Evolutionary conservation across 2,329 filamentous ascomycete species (phyloP).

Genomic region (Bipolaris bicolor): DNA sequence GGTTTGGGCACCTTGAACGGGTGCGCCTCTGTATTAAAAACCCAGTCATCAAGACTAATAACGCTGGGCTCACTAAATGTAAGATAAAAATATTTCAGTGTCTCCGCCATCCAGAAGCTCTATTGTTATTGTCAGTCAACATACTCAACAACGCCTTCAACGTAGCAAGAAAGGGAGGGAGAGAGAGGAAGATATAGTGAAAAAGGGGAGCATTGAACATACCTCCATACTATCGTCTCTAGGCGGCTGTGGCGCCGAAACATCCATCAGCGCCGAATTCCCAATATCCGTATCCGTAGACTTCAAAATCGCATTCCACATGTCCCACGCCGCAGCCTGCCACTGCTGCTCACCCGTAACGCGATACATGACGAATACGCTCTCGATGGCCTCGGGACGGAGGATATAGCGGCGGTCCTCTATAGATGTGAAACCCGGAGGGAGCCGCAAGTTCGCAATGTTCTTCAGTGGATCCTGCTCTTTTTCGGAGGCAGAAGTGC

Average conservation of each 20-base stretch:
- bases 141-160: too few relatives aligned
- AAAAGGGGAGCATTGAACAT: constrained; percentile 6
- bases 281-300: constrained; percentile 53
- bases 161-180: too few relatives aligned
- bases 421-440: constrained; percentile 53
- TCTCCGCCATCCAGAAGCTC: constrained; percentile 51
- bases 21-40: constrained; percentile 57
- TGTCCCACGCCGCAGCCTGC: constrained; percentile 57
- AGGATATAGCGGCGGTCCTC: constrained; percentile 56
- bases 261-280: constrained; percentile 54
- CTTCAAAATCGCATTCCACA: constrained; percentile 56
- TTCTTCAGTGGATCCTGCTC: constrained; percentile 43
- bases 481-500: constrained; percentile 25
- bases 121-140: not conserved
- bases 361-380: constrained; percentile 66
- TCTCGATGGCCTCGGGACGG: constrained; percentile 65
- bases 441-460: constrained; percentile 51
- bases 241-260: constrained; percentile 48
- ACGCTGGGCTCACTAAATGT: constrained; percentile 52
- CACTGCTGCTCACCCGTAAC: constrained; percentile 61
- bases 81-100: constrained; percentile 58
- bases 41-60: constrained; percentile 53
- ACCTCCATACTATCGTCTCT: constrained; percentile 55
- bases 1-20: constrained; percentile 41
- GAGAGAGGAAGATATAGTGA: too few relatives aligned